Percentiles rank a stretch among this genome's conserved stretches.
phyloP scores from a whole-genome alignment of 129 eudicot species.

The Arctium lappa region DNA sequence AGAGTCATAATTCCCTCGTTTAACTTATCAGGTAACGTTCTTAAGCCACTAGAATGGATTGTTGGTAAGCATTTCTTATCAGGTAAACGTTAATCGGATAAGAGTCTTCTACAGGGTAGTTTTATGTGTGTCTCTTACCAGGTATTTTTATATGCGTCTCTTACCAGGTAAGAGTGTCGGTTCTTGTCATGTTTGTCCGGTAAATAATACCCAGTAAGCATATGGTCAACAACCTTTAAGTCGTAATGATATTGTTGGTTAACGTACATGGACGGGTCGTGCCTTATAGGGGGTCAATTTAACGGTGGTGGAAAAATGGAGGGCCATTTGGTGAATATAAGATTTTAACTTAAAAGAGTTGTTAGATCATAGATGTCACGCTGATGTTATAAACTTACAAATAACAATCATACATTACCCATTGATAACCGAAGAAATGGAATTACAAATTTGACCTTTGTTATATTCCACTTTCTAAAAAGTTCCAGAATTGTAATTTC shows the following conservation, averaged over 20 bases:
- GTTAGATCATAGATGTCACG: not conserved
- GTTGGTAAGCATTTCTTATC: not conserved
- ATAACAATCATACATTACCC: not conserved
- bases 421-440: not conserved
- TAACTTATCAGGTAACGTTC: not conserved
- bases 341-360: not conserved
- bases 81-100: not conserved
- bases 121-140: not conserved
- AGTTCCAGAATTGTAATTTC: too few species aligned
- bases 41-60: not conserved
- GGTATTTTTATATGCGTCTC: not conserved
- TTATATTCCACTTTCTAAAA: too few species aligned
- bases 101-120: not conserved
- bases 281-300: not conserved
- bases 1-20: too few species aligned
- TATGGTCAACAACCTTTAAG: not conserved
- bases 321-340: not conserved
- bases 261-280: not conserved
- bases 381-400: not conserved
- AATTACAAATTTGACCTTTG: too few species aligned
- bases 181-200: not conserved
- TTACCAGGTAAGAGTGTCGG: not conserved
- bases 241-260: not conserved
- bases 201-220: not conserved
- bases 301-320: not conserved